A percentile compares a stretch with the other conserved stretches of the same genome.
Evolutionary conservation across 306 rosid species (phyloP).

Genomic region (Vigna radiata): DNA sequence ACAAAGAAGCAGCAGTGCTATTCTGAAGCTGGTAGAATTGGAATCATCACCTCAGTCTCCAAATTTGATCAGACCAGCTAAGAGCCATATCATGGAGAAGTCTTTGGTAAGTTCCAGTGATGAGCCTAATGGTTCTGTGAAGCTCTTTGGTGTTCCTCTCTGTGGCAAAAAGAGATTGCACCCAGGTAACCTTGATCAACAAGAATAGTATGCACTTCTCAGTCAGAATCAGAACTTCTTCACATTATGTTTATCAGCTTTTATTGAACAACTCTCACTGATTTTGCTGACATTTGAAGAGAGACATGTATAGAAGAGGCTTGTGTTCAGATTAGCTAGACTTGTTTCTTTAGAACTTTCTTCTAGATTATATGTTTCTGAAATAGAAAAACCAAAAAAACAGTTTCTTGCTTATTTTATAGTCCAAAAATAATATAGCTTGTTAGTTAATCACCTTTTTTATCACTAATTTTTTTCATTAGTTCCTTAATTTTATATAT

Average conservation of each 20-base stretch:
- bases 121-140: constrained; percentile 46
- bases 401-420: constrained; percentile 27
- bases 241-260: constrained; percentile 11
- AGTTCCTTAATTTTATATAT: neutral
- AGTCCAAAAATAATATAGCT: neutral
- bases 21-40: constrained; percentile 56
- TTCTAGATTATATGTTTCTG: constrained; percentile 1
- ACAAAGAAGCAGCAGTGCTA: constrained; percentile 33
- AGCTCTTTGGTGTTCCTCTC: constrained; percentile 73
- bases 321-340: constrained; percentile 35
- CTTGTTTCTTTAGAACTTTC: constrained; percentile 29
- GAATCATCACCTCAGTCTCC: constrained; percentile 48
- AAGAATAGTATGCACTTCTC: neutral
- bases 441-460: neutral
- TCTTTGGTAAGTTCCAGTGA: constrained; percentile 32
- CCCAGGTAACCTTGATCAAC: constrained; percentile 45
- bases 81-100: constrained; percentile 30
- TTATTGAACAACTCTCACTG: neutral
- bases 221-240: neutral
- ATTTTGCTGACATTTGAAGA: constrained; percentile 45
- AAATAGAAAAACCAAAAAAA: neutral
- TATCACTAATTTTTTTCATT: neutral
- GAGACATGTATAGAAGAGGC: constrained; percentile 47
- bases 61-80: constrained; percentile 32
- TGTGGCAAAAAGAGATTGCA: constrained; percentile 67